Base-by-base conservation (phyloP, 176 grass and related monocot species). In the Aegilops speltoides region DNA sequence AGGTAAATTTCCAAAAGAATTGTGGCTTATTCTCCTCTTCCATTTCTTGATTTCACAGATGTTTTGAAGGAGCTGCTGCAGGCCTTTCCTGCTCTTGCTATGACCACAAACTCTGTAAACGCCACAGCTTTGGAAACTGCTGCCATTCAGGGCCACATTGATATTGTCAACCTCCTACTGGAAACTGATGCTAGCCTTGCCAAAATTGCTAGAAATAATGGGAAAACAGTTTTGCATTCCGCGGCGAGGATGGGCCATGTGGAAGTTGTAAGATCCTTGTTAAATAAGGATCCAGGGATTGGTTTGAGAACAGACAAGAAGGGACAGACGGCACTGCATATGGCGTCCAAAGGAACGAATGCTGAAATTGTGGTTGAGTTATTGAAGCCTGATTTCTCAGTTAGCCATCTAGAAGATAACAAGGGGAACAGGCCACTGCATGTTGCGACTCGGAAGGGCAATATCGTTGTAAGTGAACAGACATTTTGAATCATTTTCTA, bases 41-140 rank as follows among this genome's bases (percentile, higher is more conserved):
- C 46, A 33, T 87, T 86, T 66, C 12, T 78, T 79, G 40, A n/a
- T 77, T 82, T 79, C 72, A 73, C 86, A 98, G 96, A 95, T 69
- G 88, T 98, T 64, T 69, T 95, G 77, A 98, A 94, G 78, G 96
- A 95, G 69, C 33, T 98, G 64, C 61, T 98, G 86, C 82, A 91
- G 81, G 82, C 38, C 64, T 92, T 94, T 88, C 89, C 96, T 56
- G 88, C 93, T 65, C 88, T 98, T 41, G 88, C 96, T 32, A 98
- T 98, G 88, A 98, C 96, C 28, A 91, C 96, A 89, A 95, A 79
- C 92, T 92, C 86, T 16, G 65, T 95, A 77, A 98, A 98, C 73
- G 93, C 93, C 67, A 98, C 96, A 48, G 91, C 96, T 63, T 61
- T 98, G 68, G 96, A 98, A 40, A 95, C 96, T 64, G 96, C 96